phyloP scores from a whole-genome alignment of 2,329 filamentous ascomycete species.

The Pleomassaria siparia region DNA sequence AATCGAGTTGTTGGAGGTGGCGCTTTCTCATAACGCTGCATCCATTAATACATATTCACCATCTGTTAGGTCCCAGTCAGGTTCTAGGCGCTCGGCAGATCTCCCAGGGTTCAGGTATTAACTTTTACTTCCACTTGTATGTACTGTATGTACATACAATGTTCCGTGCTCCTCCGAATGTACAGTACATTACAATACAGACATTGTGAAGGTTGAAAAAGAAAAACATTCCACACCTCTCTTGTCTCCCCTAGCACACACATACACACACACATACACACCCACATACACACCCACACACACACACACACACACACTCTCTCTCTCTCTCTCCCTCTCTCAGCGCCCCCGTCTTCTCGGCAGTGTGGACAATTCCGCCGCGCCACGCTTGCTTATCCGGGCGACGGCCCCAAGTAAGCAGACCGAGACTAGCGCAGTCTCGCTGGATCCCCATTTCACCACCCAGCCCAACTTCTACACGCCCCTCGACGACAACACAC shows the following conservation, averaged over 20 bases:
- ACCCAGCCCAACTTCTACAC: slow-evolving; percentile 22
- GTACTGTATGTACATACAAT: no score
- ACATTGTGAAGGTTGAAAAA: no score
- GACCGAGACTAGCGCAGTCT: not conserved
- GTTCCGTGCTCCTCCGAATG: no score
- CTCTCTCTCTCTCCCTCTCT: no score
- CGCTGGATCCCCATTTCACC: slow-evolving; percentile 7
- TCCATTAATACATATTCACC: no score
- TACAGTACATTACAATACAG: no score
- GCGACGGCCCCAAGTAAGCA: not conserved
- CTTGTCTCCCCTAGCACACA: no score
- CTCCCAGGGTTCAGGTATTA: no score
- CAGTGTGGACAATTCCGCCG: not conserved
- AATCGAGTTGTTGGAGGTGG: not conserved
- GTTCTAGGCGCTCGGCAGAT: no score
- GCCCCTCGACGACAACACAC: slow-evolving; percentile 14
- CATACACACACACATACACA: no score
- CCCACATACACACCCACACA: slow-evolving; percentile 1
- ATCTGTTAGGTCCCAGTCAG: not conserved
- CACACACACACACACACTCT: not conserved
- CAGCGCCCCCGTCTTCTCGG: not conserved
- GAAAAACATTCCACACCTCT: no score
- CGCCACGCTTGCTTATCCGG: not conserved
- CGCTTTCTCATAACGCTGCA: not conserved
- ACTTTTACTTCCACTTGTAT: not conserved